Percentiles rank a stretch among this genome's conserved stretches.
Evolutionary conservation across 257 asterid species (phyloP).

Genomic region (Buddleja alternifolia): DNA sequence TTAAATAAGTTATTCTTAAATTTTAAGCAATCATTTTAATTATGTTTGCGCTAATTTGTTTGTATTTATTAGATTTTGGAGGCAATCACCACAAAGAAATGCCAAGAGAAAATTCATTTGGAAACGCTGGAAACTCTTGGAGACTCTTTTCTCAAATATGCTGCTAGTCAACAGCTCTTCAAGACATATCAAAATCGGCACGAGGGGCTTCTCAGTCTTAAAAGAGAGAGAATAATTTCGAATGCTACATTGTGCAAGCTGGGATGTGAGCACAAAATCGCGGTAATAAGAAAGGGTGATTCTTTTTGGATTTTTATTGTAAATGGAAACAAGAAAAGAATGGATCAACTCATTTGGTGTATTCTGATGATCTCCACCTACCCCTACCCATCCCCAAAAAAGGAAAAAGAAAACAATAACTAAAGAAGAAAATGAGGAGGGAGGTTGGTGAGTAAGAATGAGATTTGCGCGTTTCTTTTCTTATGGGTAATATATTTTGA

Average conservation of each 20-base stretch:
- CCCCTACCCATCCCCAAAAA: too few species aligned
- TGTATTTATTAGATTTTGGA: constrained; percentile 63
- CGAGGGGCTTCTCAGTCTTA: constrained; percentile 70
- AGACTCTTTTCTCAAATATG: constrained; percentile 84
- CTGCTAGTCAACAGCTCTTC: constrained; percentile 68
- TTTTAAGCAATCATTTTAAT: not conserved
- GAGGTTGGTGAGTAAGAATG: too few species aligned
- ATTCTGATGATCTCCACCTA: not conserved
- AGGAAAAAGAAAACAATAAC: too few species aligned
- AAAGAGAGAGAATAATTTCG: constrained; percentile 51
- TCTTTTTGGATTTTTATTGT: constrained; percentile 4
- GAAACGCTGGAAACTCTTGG: constrained; percentile 93
- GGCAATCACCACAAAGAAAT: constrained; percentile 78
- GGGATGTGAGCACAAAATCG: constrained; percentile 66
- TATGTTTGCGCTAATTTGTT: constrained; percentile 20
- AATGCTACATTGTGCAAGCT: constrained; percentile 72
- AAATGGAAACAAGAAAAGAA: not conserved
- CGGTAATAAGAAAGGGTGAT: constrained; percentile 44
- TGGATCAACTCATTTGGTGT: too few species aligned
- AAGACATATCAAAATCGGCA: constrained; percentile 57
- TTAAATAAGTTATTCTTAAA: not conserved
- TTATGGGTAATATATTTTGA: too few species aligned
- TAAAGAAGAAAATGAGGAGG: too few species aligned
- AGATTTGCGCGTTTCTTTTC: too few species aligned
- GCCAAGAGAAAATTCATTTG: constrained; percentile 69